Evolutionary conservation across 106 monocot species (phyloP).

Genomic region (Dactylorhiza incarnata): DNA sequence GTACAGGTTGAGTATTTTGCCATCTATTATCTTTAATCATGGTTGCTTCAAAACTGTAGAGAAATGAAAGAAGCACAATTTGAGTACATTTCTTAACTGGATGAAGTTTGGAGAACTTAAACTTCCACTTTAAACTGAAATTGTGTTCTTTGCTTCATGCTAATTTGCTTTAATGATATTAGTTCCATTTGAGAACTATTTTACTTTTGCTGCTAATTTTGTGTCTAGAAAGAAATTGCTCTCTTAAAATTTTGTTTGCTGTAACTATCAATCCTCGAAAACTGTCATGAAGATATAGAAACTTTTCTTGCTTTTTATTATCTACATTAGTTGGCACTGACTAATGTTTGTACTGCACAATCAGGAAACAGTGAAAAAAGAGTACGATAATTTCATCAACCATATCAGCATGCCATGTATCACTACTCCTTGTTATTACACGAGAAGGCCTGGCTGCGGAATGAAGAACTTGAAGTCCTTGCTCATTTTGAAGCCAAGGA

Average conservation of each 20-base stretch:
- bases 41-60: background rate
- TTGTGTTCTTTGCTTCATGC: background rate
- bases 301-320: background rate
- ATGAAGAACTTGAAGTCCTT: conserved; percentile 64
- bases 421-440: conserved; percentile 66
- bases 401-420: conserved; percentile 80
- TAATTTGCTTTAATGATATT: background rate
- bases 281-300: background rate
- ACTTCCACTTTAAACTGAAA: background rate
- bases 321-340: background rate
- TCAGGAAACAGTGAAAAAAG: conserved; percentile 72
- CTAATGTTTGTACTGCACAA: background rate
- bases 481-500: conserved; percentile 49
- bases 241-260: background rate
- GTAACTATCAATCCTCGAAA: background rate
- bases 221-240: background rate
- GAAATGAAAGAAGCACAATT: background rate
- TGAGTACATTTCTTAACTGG: no score
- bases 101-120: background rate
- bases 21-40: background rate
- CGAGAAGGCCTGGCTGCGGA: conserved; percentile 74
- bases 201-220: background rate
- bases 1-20: background rate
- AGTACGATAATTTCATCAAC: conserved; percentile 73
- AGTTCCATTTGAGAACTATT: background rate